Conservation (phyloP, 2,329 filamentous ascomycete species). For the Trichoderma brevicompactum region DNA sequence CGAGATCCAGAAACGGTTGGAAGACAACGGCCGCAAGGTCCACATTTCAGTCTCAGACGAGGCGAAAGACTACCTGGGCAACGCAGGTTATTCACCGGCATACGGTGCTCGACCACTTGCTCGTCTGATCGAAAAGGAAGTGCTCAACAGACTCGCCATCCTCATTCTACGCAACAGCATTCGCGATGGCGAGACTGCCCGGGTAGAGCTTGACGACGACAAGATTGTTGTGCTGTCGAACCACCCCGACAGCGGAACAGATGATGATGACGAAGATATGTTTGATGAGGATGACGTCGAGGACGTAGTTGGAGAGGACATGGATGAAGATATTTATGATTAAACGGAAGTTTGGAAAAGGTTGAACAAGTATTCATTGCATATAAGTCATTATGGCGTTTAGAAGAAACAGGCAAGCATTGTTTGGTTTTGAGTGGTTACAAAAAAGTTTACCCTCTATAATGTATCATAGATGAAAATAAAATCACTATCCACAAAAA, state of each 20-base stretch:
- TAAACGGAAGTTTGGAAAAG: conserved; percentile 33
- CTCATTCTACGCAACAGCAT: conserved; percentile 86
- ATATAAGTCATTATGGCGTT: conserved; percentile 1
- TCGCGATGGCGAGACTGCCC: conserved; percentile 81
- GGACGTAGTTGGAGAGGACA: conserved; percentile 64
- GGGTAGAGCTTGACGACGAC: conserved; percentile 77
- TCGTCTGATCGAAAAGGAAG: conserved; percentile 93
- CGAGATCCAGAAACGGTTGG: conserved; percentile 92
- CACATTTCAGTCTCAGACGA: conserved; percentile 79
- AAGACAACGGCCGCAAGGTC: conserved; percentile 82
- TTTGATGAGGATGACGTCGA: conserved; percentile 73
- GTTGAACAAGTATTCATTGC: neutral
- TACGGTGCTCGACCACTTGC: conserved; percentile 91
- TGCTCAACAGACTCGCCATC: conserved; percentile 90
- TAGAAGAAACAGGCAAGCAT: neutral
- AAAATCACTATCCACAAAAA: neutral
- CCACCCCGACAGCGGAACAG: conserved; percentile 66
- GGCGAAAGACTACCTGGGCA: conserved; percentile 91
- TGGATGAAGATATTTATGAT: conserved; percentile 62
- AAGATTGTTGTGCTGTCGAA: conserved; percentile 84
- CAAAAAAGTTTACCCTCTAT: neutral
- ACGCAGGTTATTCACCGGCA: conserved; percentile 89
- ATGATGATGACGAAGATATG: conserved; percentile 73
- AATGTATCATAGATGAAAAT: conserved; percentile 6
- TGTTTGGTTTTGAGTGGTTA: neutral